phyloP scores from a whole-genome alignment of 164 flowering plant genomes.

The grape (Vitis vinifera) region DNA sequence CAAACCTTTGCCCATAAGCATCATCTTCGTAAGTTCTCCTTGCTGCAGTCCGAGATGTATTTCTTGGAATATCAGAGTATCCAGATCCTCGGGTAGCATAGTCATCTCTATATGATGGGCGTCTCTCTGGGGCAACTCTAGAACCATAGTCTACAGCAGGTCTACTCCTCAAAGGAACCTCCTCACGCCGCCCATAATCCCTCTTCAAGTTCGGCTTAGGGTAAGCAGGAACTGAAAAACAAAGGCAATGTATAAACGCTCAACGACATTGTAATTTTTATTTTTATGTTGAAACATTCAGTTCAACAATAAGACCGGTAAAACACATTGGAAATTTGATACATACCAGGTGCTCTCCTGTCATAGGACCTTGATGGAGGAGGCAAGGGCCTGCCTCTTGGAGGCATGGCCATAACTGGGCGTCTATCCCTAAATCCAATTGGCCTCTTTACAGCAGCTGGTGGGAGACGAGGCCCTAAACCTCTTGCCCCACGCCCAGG shows the following conservation, averaged over 20 bases:
- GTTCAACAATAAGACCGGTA: neutral
- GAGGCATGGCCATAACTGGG: slow-evolving; percentile 51
- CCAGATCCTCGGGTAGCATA: slow-evolving; percentile 69
- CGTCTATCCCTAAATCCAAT: slow-evolving; percentile 60
- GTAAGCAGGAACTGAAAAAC: slow-evolving; percentile 61
- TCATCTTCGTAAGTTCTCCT: slow-evolving; percentile 86
- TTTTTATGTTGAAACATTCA: too few species aligned
- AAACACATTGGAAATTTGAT: neutral
- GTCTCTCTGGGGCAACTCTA: slow-evolving; percentile 62
- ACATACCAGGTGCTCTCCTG: slow-evolving; percentile 74
- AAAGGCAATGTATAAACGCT: neutral
- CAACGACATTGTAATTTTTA: too few species aligned
- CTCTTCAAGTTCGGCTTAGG: slow-evolving; percentile 78
- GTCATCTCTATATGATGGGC: slow-evolving; percentile 66
- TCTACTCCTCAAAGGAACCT: slow-evolving; percentile 77
- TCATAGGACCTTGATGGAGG: slow-evolving; percentile 78
- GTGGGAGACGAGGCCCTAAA: slow-evolving; percentile 40
- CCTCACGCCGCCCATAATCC: slow-evolving; percentile 74
- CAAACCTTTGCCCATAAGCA: slow-evolving; percentile 71
- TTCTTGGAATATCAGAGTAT: slow-evolving; percentile 61
- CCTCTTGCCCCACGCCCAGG: slow-evolving; percentile 50
- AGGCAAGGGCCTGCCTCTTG: slow-evolving; percentile 66
- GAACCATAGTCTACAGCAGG: slow-evolving; percentile 63
- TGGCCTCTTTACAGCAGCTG: slow-evolving; percentile 54
- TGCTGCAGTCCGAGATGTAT: slow-evolving; percentile 47